A percentile compares a stretch with the other conserved stretches of the same genome.
phyloP scores from a whole-genome alignment of 1,139 yeast species.

The Yamadazyma triangularis region DNA sequence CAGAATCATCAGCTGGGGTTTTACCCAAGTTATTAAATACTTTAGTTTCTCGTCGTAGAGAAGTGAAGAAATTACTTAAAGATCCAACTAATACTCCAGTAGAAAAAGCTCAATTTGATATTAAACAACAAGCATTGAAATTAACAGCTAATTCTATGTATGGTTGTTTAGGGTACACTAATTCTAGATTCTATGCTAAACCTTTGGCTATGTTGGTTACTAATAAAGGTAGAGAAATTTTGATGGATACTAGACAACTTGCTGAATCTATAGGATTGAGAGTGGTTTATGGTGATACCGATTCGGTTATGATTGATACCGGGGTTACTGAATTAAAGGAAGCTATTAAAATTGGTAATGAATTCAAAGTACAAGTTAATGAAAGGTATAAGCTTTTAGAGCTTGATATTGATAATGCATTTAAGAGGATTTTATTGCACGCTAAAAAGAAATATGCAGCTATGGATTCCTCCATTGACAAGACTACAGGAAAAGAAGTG shows the following conservation, averaged over 20 bases:
- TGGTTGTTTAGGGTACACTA: slow-evolving; percentile 93
- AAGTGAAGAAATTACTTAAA: slow-evolving; percentile 82
- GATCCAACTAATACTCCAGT: slow-evolving; percentile 60
- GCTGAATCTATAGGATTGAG: slow-evolving; percentile 81
- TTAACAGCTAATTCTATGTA: slow-evolving; percentile 98
- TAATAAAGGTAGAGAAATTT: slow-evolving; percentile 90
- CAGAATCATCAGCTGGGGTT: slow-evolving; percentile 66
- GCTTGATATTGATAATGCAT: slow-evolving; percentile 92
- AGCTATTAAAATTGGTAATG: slow-evolving; percentile 79
- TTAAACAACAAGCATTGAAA: slow-evolving; percentile 93
- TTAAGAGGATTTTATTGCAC: slow-evolving; percentile 77
- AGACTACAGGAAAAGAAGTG: slow-evolving; percentile 47
- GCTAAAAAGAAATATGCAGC: slow-evolving; percentile 99
- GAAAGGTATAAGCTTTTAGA: slow-evolving; percentile 84
- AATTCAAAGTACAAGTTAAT: slow-evolving; percentile 80
- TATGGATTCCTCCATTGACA: slow-evolving; percentile 50
- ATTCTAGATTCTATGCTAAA: slow-evolving; percentile 91
- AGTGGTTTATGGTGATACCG: slow-evolving; percentile 98
- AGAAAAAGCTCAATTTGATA: slow-evolving; percentile 80
- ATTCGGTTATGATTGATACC: slow-evolving; percentile 98
- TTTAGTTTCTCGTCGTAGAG: slow-evolving; percentile 87
- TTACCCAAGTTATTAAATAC: slow-evolving; percentile 80
- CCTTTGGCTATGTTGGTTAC: slow-evolving; percentile 96
- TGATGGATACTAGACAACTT: slow-evolving; percentile 87
- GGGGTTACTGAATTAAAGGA: slow-evolving; percentile 66